Evolutionary conservation across 2,329 filamentous ascomycete species (phyloP), one percentile per base, ranked within the genome.

Genomic region (Colletotrichum navitas): DNA sequence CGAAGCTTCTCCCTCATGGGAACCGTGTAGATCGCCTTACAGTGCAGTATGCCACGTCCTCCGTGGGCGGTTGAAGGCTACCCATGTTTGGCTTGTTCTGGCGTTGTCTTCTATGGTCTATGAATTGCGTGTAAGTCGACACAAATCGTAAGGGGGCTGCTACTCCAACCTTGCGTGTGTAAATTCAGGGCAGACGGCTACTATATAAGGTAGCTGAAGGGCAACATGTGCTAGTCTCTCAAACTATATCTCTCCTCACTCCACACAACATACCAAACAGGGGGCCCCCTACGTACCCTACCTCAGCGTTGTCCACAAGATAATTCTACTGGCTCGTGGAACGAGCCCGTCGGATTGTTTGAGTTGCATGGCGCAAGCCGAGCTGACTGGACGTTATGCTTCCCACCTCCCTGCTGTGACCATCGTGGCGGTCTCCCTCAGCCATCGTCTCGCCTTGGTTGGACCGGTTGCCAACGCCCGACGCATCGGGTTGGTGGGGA

Each of bases 21-120:
- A 34, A 2, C 6, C n/a, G 3, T 24, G 2, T 3, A 18, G 12
- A 24, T 29, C 14, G 11, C 16, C 67, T 66, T 55, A 70, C 67
- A 32, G 67, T 70, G 55, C 67, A 70, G 5, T 70, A 70, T 29
- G 67, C 67, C 12, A 36, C 36, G 16, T 70, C 67, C 29, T 45
- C n/a, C 32, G 21, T 5, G n/a, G 5, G n/a, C 11, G 39, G 36
- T 21, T 68, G 61, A 5, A 61, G 29, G 67, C 67, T 70, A 47
- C 67, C 62, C 67, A 70, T 70, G 3, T n/a, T 70, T 54, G 10
- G 34, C 24, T 32, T 36, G 21, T 56, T 56, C 10, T 24, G 32
- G 21, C 51, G 51, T 32, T 11, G 52, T 36, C 32, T 11, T 56
- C 52, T 36, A 36, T 56, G 11, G 21, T 24, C 32, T 56, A 16